Conservation (phyloP, 129 eudicot genomes). For the Saussurea involucrata region DNA sequence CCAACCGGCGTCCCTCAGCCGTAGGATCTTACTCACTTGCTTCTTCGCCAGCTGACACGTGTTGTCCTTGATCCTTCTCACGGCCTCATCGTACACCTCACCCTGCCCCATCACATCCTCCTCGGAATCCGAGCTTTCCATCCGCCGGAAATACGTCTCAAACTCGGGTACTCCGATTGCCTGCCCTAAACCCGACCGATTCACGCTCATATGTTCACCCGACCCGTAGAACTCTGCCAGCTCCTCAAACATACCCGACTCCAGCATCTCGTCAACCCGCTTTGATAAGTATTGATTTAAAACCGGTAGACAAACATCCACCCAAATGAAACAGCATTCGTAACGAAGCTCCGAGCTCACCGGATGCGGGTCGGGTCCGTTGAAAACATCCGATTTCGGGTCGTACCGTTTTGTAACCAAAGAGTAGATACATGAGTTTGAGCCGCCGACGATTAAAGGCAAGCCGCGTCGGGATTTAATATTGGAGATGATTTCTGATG, state of each 20-base stretch:
- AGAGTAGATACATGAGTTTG: slow-evolving; percentile 70
- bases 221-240: slow-evolving; percentile 40
- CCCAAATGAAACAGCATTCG: slow-evolving; percentile 69
- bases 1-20: slow-evolving; percentile 81
- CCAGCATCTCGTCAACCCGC: slow-evolving; percentile 88
- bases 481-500: slow-evolving; percentile 25
- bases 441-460: slow-evolving; percentile 81
- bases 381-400: slow-evolving; percentile 42
- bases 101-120: slow-evolving; percentile 18
- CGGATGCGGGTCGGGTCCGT: slow-evolving; percentile 33
- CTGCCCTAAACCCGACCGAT: slow-evolving; percentile 43
- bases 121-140: not conserved
- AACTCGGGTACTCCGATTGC: slow-evolving; percentile 84
- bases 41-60: slow-evolving; percentile 77
- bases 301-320: slow-evolving; percentile 53
- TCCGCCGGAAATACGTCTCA: slow-evolving; percentile 29
- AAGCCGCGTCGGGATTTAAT: slow-evolving; percentile 34
- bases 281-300: slow-evolving; percentile 47
- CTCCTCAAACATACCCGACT: slow-evolving; percentile 79
- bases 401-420: slow-evolving; percentile 46
- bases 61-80: slow-evolving; percentile 67
- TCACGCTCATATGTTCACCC: slow-evolving; percentile 13
- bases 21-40: slow-evolving; percentile 73
- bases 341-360: slow-evolving; percentile 40
- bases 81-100: slow-evolving; percentile 55